Percentiles rank a stretch among this genome's conserved stretches.
phyloP scores from a whole-genome alignment of 352 stramenopile genomes.

The Pythium phragmitis region DNA sequence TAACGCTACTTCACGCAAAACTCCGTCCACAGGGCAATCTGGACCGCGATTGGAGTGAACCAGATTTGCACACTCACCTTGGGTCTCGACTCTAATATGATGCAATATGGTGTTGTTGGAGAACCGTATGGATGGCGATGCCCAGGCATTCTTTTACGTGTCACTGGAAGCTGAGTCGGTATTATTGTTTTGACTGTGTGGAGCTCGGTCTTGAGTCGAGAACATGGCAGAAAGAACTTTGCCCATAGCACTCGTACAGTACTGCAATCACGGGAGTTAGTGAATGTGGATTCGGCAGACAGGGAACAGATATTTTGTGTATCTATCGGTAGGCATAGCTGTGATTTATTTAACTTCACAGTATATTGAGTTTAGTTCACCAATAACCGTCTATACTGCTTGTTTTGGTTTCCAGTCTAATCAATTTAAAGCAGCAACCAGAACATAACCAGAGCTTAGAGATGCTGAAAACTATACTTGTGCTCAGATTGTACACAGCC shows the following conservation, averaged over 20 bases:
- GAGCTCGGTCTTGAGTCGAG: background rate
- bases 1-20: slow-evolving; percentile 13
- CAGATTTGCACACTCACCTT: slow-evolving; percentile 6
- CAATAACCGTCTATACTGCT: no score
- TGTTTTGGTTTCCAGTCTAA: no score
- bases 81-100: background rate
- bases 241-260: background rate
- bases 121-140: slow-evolving; percentile 13
- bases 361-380: no score
- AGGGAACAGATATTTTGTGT: no score
- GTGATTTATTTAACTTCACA: no score
- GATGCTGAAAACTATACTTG: background rate
- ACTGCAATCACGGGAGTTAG: background rate
- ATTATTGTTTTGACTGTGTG: background rate
- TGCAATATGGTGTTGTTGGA: no score
- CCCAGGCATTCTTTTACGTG: slow-evolving; percentile 7
- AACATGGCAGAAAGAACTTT: background rate
- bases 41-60: slow-evolving; percentile 6
- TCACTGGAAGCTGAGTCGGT: background rate
- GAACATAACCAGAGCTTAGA: no score
- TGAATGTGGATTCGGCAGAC: slow-evolving; percentile 1
- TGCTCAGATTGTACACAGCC: slow-evolving; percentile 7
- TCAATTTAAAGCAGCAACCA: no score
- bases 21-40: slow-evolving; percentile 11
- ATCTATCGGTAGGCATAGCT: no score